Percentiles rank a stretch among this genome's conserved stretches.
These are phyloP conservation scores for Chiua virens DNA, from an alignment of 768 basidiomycete species.

Conservation along the genomic window DNA sequence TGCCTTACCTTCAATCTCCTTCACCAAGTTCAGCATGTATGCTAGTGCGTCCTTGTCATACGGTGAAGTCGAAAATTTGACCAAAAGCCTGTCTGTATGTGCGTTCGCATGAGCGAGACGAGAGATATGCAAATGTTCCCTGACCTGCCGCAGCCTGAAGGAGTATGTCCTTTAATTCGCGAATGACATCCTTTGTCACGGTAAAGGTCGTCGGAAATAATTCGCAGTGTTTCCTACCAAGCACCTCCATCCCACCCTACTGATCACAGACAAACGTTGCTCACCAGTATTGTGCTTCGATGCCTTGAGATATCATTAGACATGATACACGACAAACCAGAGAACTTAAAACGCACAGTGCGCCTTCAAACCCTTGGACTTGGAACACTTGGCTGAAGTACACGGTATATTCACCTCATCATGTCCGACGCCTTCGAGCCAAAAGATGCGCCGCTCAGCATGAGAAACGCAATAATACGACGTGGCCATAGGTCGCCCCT, in stretches of 20 bases:
- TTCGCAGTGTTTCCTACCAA: constrained; percentile 31
- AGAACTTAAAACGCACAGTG: constrained; percentile 22
- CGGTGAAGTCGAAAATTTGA: constrained; percentile 34
- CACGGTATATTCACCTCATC: constrained; percentile 20
- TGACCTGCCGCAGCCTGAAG: constrained; percentile 33
- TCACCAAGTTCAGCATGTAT: constrained; percentile 30
- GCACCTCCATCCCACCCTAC: neutral
- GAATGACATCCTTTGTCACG: constrained; percentile 18
- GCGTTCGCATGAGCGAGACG: neutral
- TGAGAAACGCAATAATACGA: constrained; percentile 32
- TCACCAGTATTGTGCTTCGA: constrained; percentile 32
- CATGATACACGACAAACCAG: neutral
- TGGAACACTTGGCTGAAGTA: constrained; percentile 19
- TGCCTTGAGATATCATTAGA: constrained; percentile 18
- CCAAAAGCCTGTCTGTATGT: constrained; percentile 26
- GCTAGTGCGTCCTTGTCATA: constrained; percentile 20
- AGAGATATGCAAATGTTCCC: neutral
- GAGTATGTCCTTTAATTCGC: constrained; percentile 21
- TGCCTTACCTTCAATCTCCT: constrained; percentile 25
- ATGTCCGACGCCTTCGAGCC: constrained; percentile 26
- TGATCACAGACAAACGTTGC: neutral
- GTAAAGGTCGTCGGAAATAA: constrained; percentile 26
- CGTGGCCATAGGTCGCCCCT: neutral
- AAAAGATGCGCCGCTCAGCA: constrained; percentile 27
- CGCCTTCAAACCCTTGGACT: constrained; percentile 5